These are phyloP conservation scores for Glycine tomentella DNA, from an alignment of 306 rosid species.

Conservation along the genomic window DNA sequence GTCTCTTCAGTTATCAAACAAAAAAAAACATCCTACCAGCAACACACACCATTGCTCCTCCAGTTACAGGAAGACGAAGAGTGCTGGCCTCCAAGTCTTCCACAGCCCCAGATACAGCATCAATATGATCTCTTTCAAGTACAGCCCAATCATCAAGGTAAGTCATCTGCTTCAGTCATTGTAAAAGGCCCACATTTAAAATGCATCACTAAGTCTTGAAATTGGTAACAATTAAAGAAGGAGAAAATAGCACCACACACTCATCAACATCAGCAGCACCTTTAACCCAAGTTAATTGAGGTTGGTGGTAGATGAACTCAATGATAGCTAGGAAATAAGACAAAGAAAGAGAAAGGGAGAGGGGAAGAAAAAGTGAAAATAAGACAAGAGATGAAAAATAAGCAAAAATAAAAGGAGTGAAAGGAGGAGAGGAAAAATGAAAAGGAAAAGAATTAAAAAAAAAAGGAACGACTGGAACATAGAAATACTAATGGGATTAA, in stretches of 20 bases:
- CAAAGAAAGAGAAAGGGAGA: too few relatives aligned
- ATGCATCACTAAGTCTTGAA: constrained; percentile 24
- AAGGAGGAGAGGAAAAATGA: too few relatives aligned
- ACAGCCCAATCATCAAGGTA: constrained; percentile 87
- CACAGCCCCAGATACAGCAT: constrained; percentile 83
- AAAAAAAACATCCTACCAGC: neutral
- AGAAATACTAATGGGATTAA: too few relatives aligned
- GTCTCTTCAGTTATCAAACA: constrained; percentile 26
- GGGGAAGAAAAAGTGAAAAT: too few relatives aligned
- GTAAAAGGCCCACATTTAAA: constrained; percentile 47
- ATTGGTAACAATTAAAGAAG: constrained; percentile 23
- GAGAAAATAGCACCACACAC: constrained; percentile 23
- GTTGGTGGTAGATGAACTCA: too few relatives aligned
- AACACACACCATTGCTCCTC: constrained; percentile 82
- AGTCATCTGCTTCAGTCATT: constrained; percentile 69
- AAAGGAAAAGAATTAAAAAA: too few relatives aligned
- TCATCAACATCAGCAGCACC: too few relatives aligned
- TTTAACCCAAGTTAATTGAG: too few relatives aligned
- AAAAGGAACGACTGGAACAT: too few relatives aligned
- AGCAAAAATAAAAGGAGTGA: too few relatives aligned
- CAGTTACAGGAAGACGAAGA: constrained; percentile 88
- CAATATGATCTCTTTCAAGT: constrained; percentile 75
- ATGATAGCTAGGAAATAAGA: too few relatives aligned
- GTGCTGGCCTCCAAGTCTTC: constrained; percentile 96
- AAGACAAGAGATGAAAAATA: too few relatives aligned